Percentiles rank a stretch among this genome's conserved stretches.
Conservation (phyloP, 106 monocot genomes). For the Acorus gramineus region DNA sequence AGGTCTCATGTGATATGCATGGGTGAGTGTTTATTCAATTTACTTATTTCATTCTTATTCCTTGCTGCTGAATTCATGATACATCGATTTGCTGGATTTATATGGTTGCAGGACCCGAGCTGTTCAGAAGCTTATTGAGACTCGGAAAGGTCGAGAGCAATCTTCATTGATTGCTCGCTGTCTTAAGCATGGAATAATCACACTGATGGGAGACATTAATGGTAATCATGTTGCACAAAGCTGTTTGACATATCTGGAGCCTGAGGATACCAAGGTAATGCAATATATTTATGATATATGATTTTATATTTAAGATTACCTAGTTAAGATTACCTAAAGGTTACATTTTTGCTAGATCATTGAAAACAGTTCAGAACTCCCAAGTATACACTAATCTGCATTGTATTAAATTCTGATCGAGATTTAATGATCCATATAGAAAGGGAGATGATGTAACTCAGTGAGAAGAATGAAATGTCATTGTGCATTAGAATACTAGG, state of each 20-base stretch:
- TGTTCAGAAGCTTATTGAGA: conserved; percentile 62
- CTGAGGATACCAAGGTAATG: conserved; percentile 33
- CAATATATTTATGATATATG: no score
- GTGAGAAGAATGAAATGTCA: no score
- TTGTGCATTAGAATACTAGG: no score
- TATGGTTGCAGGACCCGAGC: conserved; percentile 30
- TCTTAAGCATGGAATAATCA: conserved; percentile 25
- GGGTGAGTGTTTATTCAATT: conserved; percentile 24
- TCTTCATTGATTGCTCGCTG: conserved; percentile 31
- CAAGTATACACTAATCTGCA: no score
- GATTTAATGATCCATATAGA: no score
- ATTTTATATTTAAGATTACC: no score
- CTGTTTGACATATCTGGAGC: conserved; percentile 43
- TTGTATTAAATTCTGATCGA: no score
- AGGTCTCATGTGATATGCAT: conserved; percentile 53
- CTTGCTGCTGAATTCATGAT: neutral
- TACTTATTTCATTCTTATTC: neutral
- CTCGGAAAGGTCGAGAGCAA: conserved; percentile 27
- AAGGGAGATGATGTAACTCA: no score
- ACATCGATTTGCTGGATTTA: conserved; percentile 1
- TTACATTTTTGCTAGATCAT: no score
- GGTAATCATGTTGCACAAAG: conserved; percentile 62
- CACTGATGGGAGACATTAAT: conserved; percentile 48
- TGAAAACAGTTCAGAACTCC: no score
- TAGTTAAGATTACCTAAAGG: no score